Evolutionary conservation across 148 eudicot genomes (phyloP).

Genomic region (Silene latifolia): DNA sequence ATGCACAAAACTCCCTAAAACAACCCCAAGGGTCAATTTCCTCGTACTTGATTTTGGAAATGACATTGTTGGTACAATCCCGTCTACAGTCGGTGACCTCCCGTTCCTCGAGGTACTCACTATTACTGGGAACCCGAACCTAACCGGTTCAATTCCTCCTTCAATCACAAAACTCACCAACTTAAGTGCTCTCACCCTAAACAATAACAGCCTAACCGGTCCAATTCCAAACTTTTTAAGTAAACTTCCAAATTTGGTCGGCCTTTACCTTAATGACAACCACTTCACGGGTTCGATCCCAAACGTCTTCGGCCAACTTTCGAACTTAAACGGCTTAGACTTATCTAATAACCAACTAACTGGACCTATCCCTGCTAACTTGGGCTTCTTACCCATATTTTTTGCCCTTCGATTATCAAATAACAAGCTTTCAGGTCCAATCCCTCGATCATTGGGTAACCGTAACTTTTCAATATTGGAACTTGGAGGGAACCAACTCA

Average conservation of each 20-base stretch:
- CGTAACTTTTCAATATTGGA: constrained; percentile 26
- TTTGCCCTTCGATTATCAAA: too few species aligned
- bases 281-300: constrained; percentile 40
- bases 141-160: constrained; percentile 41
- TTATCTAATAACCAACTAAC: too few species aligned
- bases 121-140: constrained; percentile 33
- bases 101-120: constrained; percentile 35
- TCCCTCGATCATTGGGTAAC: too few species aligned
- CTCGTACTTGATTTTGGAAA: constrained; percentile 22
- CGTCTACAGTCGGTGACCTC: constrained; percentile 34
- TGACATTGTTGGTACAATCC: constrained; percentile 33
- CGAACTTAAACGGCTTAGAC: constrained; percentile 14
- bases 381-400: too few species aligned
- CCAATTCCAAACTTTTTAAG: constrained; percentile 44
- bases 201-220: constrained; percentile 36
- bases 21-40: constrained; percentile 33
- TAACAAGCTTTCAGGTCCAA: too few species aligned
- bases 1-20: constrained; percentile 31
- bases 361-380: too few species aligned
- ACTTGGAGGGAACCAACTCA: constrained; percentile 30
- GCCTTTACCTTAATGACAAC: constrained; percentile 33
- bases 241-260: constrained; percentile 27
- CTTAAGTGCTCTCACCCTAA: constrained; percentile 24
- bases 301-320: background rate
- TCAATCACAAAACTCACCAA: constrained; percentile 34